These are phyloP conservation scores for Geotrichum candidum DNA, from an alignment of 1,139 yeast genomes.

Conservation along the genomic window DNA sequence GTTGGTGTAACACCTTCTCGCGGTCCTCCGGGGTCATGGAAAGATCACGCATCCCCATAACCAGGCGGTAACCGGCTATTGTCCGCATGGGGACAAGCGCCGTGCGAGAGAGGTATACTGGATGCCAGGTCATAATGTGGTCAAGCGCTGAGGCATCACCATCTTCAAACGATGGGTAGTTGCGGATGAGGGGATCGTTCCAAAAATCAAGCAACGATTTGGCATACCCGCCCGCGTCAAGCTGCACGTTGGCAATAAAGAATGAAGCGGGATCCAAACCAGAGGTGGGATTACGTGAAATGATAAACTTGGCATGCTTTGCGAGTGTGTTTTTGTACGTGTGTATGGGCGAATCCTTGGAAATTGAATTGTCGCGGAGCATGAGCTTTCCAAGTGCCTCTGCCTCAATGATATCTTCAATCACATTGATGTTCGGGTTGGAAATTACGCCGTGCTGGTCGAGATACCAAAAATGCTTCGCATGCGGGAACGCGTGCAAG, in stretches of 20 bases:
- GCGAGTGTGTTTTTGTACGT: slow-evolving; percentile 61
- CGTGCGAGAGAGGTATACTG: slow-evolving; percentile 62
- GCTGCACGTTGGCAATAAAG: slow-evolving; percentile 47
- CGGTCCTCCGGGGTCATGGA: background rate
- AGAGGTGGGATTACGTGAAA: slow-evolving; percentile 54
- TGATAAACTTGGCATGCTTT: slow-evolving; percentile 48
- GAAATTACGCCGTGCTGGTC: slow-evolving; percentile 60
- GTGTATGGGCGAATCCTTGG: slow-evolving; percentile 52
- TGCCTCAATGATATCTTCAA: slow-evolving; percentile 51
- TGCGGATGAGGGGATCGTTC: slow-evolving; percentile 63
- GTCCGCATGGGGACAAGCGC: slow-evolving; percentile 51
- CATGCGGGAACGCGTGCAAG: slow-evolving; percentile 76
- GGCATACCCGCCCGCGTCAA: slow-evolving; percentile 37
- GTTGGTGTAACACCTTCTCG: background rate
- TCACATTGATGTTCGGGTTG: slow-evolving; percentile 54
- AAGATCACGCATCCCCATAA: background rate
- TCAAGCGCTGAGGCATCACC: slow-evolving; percentile 61
- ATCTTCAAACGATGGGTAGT: slow-evolving; percentile 53
- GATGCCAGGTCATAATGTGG: slow-evolving; percentile 93
- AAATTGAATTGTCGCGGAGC: slow-evolving; percentile 59
- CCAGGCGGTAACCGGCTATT: background rate
- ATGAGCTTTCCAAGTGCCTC: slow-evolving; percentile 50
- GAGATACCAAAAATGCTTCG: slow-evolving; percentile 79
- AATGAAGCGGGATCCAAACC: slow-evolving; percentile 65
- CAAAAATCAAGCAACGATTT: slow-evolving; percentile 67